Base-by-base conservation (phyloP, 2,329 filamentous ascomycete species). In the Microdochium trichocladiopsis region DNA sequence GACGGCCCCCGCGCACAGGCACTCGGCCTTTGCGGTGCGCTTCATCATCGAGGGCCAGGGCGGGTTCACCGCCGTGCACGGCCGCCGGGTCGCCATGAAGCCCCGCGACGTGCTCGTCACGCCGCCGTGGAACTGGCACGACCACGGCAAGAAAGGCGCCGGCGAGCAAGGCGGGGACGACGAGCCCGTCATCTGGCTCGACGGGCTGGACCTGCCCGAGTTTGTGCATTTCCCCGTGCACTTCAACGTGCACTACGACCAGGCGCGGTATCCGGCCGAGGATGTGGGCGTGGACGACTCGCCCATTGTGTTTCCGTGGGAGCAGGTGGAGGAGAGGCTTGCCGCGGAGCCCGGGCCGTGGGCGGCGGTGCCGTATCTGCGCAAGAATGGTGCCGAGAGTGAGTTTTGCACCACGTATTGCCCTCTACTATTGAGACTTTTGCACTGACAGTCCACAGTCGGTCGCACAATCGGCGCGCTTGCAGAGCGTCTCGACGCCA, bases 51-150 rank as follows among this genome's bases (percentile, higher is more conserved):
- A 80, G 59, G 77, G 77, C 3, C 60, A 69, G 5, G 73, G 73
- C 2, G 77, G 77, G 3, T 81, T 79, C 57, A 81, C 78, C 0
- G 77, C 78, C 2, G 74, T 81, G 0, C 72, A 78, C n/a, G 77
- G 78, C 11, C 58, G 61, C 3, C 67, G 72, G 18, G 73, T 81
- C 25, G 56, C 61, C 2, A 80, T 82, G 75, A 58, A 69, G 22
- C 65, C 69, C 0, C 73, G 78, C 18, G 78, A 81, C 57, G 75
- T 81, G 2, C 77, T 82, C 37, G 58, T 81, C 2, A 82, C 78
- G 0, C 78, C 78, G 0, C 74, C 71, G 0, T 80, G 77, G 77
- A 75, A 79, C 58, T 80, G 75, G 70, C 76, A 79, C 53, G 77
- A 80, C 56, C 77, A 81, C 52, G 78, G 77, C 14, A 79, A 81